A percentile compares a stretch with the other conserved stretches of the same genome.
These are phyloP conservation scores for Vitis hybrid DNA, from an alignment of 177 flowering plant genomes.

Conservation along the genomic window DNA sequence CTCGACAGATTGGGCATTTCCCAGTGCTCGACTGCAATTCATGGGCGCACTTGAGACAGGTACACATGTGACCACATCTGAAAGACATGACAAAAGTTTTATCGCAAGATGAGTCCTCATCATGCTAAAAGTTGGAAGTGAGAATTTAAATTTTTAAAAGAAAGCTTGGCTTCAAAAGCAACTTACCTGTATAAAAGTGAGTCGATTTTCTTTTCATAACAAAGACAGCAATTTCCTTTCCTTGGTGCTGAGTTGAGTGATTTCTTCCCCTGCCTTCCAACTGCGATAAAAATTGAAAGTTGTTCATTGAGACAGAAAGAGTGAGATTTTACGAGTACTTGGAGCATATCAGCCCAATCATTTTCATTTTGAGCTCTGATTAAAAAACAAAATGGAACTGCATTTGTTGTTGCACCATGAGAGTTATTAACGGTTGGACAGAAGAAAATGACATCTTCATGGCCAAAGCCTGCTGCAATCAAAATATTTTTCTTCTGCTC, in stretches of 20 bases:
- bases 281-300: slow-evolving; percentile 18
- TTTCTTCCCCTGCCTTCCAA: slow-evolving; percentile 20
- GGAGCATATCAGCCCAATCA: too few species aligned
- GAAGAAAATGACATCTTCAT: too few species aligned
- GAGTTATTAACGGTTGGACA: too few species aligned
- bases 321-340: not conserved
- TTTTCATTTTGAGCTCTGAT: too few species aligned
- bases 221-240: slow-evolving; percentile 65
- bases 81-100: not conserved
- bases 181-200: slow-evolving; percentile 81
- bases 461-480: too few species aligned
- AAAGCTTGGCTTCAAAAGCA: not conserved
- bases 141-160: not conserved
- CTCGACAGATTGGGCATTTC: slow-evolving; percentile 76
- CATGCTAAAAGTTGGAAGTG: not conserved
- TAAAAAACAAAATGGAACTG: too few species aligned
- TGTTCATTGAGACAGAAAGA: not conserved
- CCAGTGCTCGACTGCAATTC: slow-evolving; percentile 79
- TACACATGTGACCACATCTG: slow-evolving; percentile 98
- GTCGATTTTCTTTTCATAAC: slow-evolving; percentile 69
- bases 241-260: slow-evolving; percentile 15
- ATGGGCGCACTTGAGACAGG: slow-evolving; percentile 81
- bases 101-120: too few species aligned
- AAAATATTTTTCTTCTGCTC: too few species aligned
- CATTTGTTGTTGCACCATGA: too few species aligned